Base-by-base conservation (phyloP, 2,329 filamentous ascomycete species). In the Hymenoscyphus salicellus region DNA sequence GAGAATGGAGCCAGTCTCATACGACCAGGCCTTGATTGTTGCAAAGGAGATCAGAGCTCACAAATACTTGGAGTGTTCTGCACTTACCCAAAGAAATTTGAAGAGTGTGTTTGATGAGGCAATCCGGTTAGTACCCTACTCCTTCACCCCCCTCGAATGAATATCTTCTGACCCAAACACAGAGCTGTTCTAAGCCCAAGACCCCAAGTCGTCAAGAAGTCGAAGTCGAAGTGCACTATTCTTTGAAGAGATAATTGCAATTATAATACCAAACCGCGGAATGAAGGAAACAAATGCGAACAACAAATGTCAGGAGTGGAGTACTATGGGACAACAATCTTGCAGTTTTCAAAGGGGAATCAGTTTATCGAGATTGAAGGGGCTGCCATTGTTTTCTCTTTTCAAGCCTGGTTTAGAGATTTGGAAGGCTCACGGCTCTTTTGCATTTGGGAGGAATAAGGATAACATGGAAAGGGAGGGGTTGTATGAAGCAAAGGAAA, bases 71-170 rank as follows among this genome's bases (percentile, higher is more conserved):
- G 95, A 99, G 81, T 99, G 95, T 81, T 98, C 95, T 61, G 95
- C 95, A 58, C 83, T 99, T 71, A 99, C 95, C 43, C 95, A 98
- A 83, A 85, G 94, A 75, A 97, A 97, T 79, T 80, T 99, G 73
- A 99, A 99, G 88, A 96, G 92, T 74, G 95, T 99, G 58, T 99
- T 99, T 76, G 95, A 99, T 76, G 94, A 97, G 80, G 95, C 95
- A 38, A 99, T 99, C 76, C 89, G 95, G 95, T 98, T 81, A 73
- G 89, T 58, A 43, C 38, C 23, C 55, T 20, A 4, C 23, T 20
- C 23, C 23, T 33, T n/a, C 41, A 33, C 38, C 23, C 55, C 14
- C 8, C 30, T 41, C 5, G 28, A 16, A 17, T 17, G 52, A 58
- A 66, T 59, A 63, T 49, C 61, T 5, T 52, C 46, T 52, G 26